These are phyloP conservation scores for Spathaspora girioi DNA, from an alignment of 805 yeast genomes.

Conservation along the genomic window DNA sequence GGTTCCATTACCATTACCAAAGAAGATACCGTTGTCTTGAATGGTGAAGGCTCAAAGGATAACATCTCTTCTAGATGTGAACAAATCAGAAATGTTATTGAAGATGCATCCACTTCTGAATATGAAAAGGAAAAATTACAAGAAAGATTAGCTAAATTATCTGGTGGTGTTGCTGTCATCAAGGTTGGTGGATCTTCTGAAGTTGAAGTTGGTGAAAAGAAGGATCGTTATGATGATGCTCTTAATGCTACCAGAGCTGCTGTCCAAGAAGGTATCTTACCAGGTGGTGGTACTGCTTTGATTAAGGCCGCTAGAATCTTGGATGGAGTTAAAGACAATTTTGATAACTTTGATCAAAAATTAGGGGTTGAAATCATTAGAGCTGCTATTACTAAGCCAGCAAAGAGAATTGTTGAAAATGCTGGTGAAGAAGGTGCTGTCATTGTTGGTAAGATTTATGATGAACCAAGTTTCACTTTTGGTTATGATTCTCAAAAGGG, in stretches of 20 bases:
- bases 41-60: slow-evolving; percentile 88
- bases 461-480: slow-evolving; percentile 67
- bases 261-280: slow-evolving; percentile 96
- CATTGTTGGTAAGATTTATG: slow-evolving; percentile 82
- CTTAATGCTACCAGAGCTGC: slow-evolving; percentile 99
- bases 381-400: slow-evolving; percentile 92
- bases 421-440: slow-evolving; percentile 98
- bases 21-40: slow-evolving; percentile 91
- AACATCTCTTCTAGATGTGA: slow-evolving; percentile 82
- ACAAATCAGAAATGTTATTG: slow-evolving; percentile 82
- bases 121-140: slow-evolving; percentile 96
- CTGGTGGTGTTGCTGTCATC: slow-evolving; percentile 98
- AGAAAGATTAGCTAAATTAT: slow-evolving; percentile 94
- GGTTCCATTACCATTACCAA: slow-evolving; percentile 91
- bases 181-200: slow-evolving; percentile 97
- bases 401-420: slow-evolving; percentile 90
- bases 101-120: slow-evolving; percentile 71
- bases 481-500: slow-evolving; percentile 94
- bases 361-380: slow-evolving; percentile 92
- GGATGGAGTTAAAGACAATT: slow-evolving; percentile 62
- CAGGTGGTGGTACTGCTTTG: slow-evolving; percentile 99
- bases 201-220: slow-evolving; percentile 98
- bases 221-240: slow-evolving; percentile 98
- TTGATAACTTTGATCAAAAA: slow-evolving; percentile 87
- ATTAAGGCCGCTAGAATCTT: slow-evolving; percentile 83